Base-by-base conservation (phyloP, 352 stramenopile genomes). In the Globisporangium splendens region DNA sequence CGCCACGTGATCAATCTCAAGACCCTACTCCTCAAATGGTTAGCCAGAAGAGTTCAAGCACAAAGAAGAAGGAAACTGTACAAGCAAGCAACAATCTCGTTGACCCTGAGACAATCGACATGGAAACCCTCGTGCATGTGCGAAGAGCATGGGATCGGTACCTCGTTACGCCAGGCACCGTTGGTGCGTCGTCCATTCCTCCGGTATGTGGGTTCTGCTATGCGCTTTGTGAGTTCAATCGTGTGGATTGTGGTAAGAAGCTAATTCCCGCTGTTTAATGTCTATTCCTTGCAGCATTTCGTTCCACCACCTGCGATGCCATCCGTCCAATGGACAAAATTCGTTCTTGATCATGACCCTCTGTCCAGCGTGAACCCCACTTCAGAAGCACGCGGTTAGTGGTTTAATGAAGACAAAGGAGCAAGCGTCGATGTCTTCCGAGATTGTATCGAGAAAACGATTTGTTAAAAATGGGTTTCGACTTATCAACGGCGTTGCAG, bases 181-280 rank as follows among this genome's bases (percentile, higher is more conserved):
- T 63, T 35, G 67, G 67, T 2, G 65, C 67, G 21, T 73, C 63
- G 5, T 47, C 64, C 15, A 79, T 79, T 41, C 70, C 70, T 42
- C 61, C 68, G 42, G 70, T 79, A 55, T 39, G 59, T 51, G 14
- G 7, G 13, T n/a, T 17, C 11, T 35, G 46, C 18, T 51, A 31
- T 13, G 3, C 2, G 46, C 13, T 44, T 15, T 7, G 17, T 44
- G 10, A 0, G 39, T n/a, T n/a, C 7, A 12, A 12, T 41, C 35
- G 35, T 12, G 35, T 7, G 12, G 14, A 51, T 20, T 35, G 46
- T 18, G 24, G 24, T 18, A 4, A 35, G 28, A 35, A 35, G 8
- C 28, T 35, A 8, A 35, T 8, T 4, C 28, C 5, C 10, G 28
- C 28, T 51, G 20, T 50, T 21, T 52, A 11, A 43, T n/a, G n/a